Base-by-base conservation (phyloP, 164 flowering plant genomes). In the Santalum album region DNA sequence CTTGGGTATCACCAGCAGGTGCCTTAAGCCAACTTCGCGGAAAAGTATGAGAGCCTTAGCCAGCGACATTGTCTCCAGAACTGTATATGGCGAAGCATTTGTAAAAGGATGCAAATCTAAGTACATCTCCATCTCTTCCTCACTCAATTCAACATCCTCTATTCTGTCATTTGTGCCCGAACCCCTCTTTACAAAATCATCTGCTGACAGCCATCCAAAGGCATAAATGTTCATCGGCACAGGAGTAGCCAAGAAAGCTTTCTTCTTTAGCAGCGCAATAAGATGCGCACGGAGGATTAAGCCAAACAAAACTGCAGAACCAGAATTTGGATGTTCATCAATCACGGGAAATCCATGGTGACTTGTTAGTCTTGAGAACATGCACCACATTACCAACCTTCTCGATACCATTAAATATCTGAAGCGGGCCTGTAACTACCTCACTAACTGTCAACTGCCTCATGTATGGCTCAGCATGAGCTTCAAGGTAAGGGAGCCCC, bases 261-360 rank as follows among this genome's bases (percentile, higher is more conserved):
- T 84, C 69, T 75, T 73, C 73, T 76, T 84, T 43, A 88, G 60
- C 72, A 91, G 57, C 56, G 73, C 69, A 56, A 86, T 66, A 38
- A 91, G 84, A 60, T 88, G 92, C 14, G 76, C 72, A 21, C 96
- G 79, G 38, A 91, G 87, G 58, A 88, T 70, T 32, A 84, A 57
- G 38, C 98, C 98, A 62, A 57, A 88, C 57, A 86, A 61, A 42
- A 72, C 68, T 0, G 84, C 81, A n/a, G 67, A 24, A 24, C 67
- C 74, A 23, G 85, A 78, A 58, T 61, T 14, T 29, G 87, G 78
- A 51, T 81, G 78, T 59, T 78, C 83, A 61, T 80, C 95, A 44
- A 86, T 66, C 26, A 91, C 89, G 12, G 98, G 98, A 51, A 91
- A 91, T n/a, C 95, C 98, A 60, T 88, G 75, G 58, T 91, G 96